Conservation (phyloP, 2,329 filamentous ascomycete genomes). For the Penicillium sp. region DNA sequence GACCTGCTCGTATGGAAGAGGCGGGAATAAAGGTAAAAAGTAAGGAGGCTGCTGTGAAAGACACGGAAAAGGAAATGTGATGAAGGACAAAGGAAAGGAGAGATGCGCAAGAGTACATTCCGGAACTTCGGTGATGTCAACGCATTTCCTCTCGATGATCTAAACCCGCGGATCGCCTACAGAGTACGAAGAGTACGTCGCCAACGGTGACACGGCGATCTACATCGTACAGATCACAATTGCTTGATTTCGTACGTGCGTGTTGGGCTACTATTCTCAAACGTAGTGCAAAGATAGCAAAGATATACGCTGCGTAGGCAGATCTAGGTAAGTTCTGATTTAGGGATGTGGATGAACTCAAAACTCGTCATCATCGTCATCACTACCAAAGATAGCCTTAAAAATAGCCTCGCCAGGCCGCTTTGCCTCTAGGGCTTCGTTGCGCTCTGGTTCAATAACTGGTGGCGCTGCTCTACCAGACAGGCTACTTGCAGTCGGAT, state of each 20-base stretch:
- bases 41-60: background rate
- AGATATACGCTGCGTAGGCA: no score
- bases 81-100: background rate
- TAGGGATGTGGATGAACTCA: background rate
- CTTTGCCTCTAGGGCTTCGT: constrained; percentile 71
- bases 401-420: constrained; percentile 78
- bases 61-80: background rate
- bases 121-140: constrained; percentile 11
- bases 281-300: no score
- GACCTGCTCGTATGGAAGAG: constrained; percentile 1
- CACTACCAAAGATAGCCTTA: constrained; percentile 88
- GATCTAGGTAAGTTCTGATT: constrained; percentile 4
- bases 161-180: background rate
- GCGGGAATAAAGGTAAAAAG: constrained; percentile 4
- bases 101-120: constrained; percentile 5
- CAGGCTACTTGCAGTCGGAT: constrained; percentile 12
- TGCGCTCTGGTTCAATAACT: constrained; percentile 65
- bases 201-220: constrained; percentile 1
- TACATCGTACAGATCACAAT: background rate
- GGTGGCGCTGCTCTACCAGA: constrained; percentile 14
- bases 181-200: no score
- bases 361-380: constrained; percentile 62
- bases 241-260: background rate
- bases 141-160: background rate
- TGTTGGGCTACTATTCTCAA: background rate